phyloP scores from a whole-genome alignment of 257 asterid species.

The Salvia hispanica region DNA sequence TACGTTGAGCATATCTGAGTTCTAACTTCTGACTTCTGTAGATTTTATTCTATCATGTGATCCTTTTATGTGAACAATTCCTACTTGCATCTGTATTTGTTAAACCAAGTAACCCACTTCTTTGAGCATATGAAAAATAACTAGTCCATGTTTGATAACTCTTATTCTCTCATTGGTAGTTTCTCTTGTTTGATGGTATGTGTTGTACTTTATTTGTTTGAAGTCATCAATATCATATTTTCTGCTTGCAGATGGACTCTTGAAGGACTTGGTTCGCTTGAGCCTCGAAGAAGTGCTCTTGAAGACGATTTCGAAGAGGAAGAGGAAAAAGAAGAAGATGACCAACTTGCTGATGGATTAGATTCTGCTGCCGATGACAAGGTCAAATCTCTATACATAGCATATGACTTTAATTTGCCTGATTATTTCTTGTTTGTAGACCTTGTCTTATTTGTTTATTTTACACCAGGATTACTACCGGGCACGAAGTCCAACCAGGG shows the following conservation, averaged over 20 bases:
- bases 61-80: background rate
- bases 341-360: constrained; percentile 57
- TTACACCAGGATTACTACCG: constrained; percentile 66
- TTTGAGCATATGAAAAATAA: background rate
- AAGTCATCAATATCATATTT: constrained; percentile 22
- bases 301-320: constrained; percentile 99
- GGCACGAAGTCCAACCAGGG: constrained; percentile 77
- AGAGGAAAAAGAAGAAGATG: constrained; percentile 94
- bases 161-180: constrained; percentile 2
- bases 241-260: constrained; percentile 64
- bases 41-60: too few relatives aligned
- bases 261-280: constrained; percentile 73
- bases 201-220: constrained; percentile 5
- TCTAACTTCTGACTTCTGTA: too few relatives aligned
- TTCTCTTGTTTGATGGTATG: background rate
- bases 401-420: background rate
- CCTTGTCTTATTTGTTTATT: constrained; percentile 24
- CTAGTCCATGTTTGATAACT: background rate
- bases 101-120: background rate
- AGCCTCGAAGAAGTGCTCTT: constrained; percentile 91
- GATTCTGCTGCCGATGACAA: constrained; percentile 63
- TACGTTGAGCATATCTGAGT: too few relatives aligned
- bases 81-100: constrained; percentile 14
- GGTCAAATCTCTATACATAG: constrained; percentile 42
- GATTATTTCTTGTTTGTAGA: constrained; percentile 14